Base-by-base conservation (phyloP, 106 monocot genomes). In the Platanthera guangdongensis region DNA sequence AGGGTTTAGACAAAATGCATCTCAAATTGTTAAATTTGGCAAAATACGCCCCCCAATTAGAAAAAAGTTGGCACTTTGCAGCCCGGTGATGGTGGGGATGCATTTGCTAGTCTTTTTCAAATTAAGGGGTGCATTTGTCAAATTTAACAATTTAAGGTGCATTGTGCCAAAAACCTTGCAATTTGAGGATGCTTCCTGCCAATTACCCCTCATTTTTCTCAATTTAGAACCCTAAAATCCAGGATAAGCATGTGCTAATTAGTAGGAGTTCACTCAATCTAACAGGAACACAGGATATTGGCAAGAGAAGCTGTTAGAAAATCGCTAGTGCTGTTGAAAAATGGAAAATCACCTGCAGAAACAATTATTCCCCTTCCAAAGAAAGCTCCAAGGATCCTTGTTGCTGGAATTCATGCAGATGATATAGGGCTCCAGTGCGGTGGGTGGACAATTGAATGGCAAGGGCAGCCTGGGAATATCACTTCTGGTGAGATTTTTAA, bases 371-470 rank as follows among this genome's bases (percentile, higher is more conserved):
- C 84, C 4, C 78, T 87, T 9, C 76, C 90, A 9, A 90, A 90
- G 78, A 84, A 84, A 50, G 73, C 72, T 0, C 16, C 39, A 4
- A 90, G 69, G 51, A 84, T 90, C 32, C 81, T 87, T 47, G 84
- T 90, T 48, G 73, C 86, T 47, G 86, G 86, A 52, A 84, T 68
- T 22, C 89, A 86, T 75, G 89, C 86, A 67, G 50, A 89, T 57
- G 78, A 89, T 82, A 50, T 89, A 49, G 89, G 90, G 6, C 75
- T 78, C 39, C 86, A 90, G 25, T 87, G 90, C 59, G 86, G 90
- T 9, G 86, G 90, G 55, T 90, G 90, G 90, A 87, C 90, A 9
- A 90, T 87, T 10, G 62, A 75, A 47, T 90, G 90, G 90, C 82
- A 90, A 73, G 90, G 90, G 22, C 68, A 46, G 3, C 83, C 75